A percentile compares a stretch with the other conserved stretches of the same genome.
Conservation (phyloP, 1,139 yeast species). For the Pichiaceae sp. region DNA sequence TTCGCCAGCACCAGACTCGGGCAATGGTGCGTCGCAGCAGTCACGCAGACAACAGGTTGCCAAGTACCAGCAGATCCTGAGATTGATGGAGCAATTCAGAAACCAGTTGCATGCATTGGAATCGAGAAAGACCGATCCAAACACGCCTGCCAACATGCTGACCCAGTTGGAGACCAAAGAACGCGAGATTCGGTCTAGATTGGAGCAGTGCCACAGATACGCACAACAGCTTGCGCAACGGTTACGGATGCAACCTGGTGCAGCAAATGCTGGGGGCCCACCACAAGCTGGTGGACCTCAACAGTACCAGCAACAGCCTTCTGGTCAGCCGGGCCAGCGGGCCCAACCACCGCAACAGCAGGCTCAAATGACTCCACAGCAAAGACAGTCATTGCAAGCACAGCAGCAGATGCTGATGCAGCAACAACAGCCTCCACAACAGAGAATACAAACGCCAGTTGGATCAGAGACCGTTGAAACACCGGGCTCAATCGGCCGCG, state of each 20-base stretch:
- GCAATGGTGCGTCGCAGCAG: constrained; percentile 11
- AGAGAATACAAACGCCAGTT: constrained; percentile 6
- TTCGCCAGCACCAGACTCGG: constrained; percentile 2
- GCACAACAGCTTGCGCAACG: constrained; percentile 22
- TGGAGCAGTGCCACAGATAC: constrained; percentile 24
- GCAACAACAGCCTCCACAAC: constrained; percentile 4
- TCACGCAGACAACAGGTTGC: constrained; percentile 19
- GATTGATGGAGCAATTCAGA: constrained; percentile 33
- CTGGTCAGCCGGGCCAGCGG: neutral
- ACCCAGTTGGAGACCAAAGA: constrained; percentile 21
- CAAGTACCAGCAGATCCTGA: constrained; percentile 25
- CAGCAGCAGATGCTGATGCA: neutral
- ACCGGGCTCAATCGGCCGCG: neutral
- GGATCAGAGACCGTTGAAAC: constrained; percentile 1
- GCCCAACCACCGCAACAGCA: constrained; percentile 6
- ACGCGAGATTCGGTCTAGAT: constrained; percentile 18
- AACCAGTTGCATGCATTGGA: constrained; percentile 31
- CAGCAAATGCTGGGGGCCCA: neutral
- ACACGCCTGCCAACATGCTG: constrained; percentile 24
- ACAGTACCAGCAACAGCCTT: constrained; percentile 3
- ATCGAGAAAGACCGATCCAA: constrained; percentile 27
- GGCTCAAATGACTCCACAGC: constrained; percentile 6
- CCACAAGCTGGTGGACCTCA: constrained; percentile 11
- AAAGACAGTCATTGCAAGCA: neutral
- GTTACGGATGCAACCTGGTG: constrained; percentile 10